phyloP scores from a whole-genome alignment of 1,284 basidiomycete genomes.

The Stygiomarasmius scandens region DNA sequence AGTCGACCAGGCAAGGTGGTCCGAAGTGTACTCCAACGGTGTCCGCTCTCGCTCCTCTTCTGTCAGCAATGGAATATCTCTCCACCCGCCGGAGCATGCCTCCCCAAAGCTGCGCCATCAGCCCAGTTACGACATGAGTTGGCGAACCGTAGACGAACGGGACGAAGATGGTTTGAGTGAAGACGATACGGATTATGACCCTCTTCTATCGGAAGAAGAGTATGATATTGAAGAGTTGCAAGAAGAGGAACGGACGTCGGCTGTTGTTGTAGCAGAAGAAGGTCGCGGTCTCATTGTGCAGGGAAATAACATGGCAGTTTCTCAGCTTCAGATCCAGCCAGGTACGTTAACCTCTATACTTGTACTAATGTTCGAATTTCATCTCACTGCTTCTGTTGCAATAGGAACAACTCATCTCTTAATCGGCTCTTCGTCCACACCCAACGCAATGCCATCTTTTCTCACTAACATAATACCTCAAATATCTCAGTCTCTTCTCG shows the following conservation, averaged over 20 bases:
- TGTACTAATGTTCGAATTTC: slow-evolving; percentile 5
- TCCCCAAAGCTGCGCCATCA: slow-evolving; percentile 56
- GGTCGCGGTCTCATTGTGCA: slow-evolving; percentile 79
- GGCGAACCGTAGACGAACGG: slow-evolving; percentile 72
- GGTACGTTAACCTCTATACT: slow-evolving; percentile 47
- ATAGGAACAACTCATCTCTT: slow-evolving; percentile 86
- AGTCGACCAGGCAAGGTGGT: slow-evolving; percentile 66
- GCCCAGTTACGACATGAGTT: slow-evolving; percentile 72
- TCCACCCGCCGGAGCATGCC: slow-evolving; percentile 45
- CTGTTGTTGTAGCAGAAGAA: slow-evolving; percentile 77
- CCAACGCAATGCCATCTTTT: slow-evolving; percentile 75
- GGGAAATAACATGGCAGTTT: slow-evolving; percentile 62
- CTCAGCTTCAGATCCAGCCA: slow-evolving; percentile 64
- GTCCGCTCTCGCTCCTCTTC: slow-evolving; percentile 71
- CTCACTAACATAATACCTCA: slow-evolving; percentile 69
- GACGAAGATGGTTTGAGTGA: slow-evolving; percentile 73
- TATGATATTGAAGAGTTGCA: slow-evolving; percentile 51
- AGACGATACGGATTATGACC: slow-evolving; percentile 74
- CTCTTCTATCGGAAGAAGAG: slow-evolving; percentile 49
- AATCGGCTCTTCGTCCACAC: slow-evolving; percentile 75
- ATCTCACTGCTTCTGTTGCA: slow-evolving; percentile 13
- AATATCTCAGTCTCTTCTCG: slow-evolving; percentile 78
- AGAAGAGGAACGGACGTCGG: slow-evolving; percentile 72
- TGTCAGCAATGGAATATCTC: slow-evolving; percentile 43
- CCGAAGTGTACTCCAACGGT: slow-evolving; percentile 63